Base-by-base conservation (phyloP, 2,329 filamentous ascomycete species). In the Metarhizium guizhouense region DNA sequence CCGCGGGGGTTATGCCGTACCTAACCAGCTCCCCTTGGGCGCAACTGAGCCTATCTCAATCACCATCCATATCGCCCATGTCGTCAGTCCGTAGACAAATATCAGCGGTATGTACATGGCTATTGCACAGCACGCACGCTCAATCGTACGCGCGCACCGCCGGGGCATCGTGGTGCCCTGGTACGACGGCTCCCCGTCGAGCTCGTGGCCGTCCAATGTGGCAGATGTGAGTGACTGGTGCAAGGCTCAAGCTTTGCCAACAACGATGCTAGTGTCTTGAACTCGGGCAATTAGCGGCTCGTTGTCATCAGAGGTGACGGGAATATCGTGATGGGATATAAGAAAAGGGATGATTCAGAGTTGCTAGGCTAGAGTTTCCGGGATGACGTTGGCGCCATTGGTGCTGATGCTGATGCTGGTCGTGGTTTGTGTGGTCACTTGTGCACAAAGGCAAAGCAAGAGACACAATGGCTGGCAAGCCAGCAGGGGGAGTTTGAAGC, bases 51-150 rank as follows among this genome's bases (percentile, higher is more conserved):
- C 88, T 57, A 96, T 88, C 56, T 78, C 85, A 51, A 88, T 80
- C 63, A 92, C 81, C 8, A 96, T 91, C 80, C 88, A 96, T n/a
- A 87, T 82, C 2, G 90, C 92, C 94, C 94, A 99, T 11, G 87
- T 87, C n/a, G 90, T 93, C 62, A 96, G 72, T 55, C 87, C 81
- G 67, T 96, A 96, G 57, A 97, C 89, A 67, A 97, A 96, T 32
- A 76, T 76, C 18, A 97, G 78, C n/a, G 93, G 93, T 62, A 95
- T 89, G 70, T 91, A 96, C 30, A 84, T 88, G 54, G 87, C 79
- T 58, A 84, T 82, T 47, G 79, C 75, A 74, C 92, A 97, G 77
- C 91, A 96, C 66, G 83, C 86, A 52, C 91, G 87, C 78, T 96
- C 92, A 64, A 88, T 54, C 68, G 80, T 83, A 60, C 87, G 80